Base-by-base conservation (phyloP, 768 basidiomycete species). In the Trametes coccinea region DNA sequence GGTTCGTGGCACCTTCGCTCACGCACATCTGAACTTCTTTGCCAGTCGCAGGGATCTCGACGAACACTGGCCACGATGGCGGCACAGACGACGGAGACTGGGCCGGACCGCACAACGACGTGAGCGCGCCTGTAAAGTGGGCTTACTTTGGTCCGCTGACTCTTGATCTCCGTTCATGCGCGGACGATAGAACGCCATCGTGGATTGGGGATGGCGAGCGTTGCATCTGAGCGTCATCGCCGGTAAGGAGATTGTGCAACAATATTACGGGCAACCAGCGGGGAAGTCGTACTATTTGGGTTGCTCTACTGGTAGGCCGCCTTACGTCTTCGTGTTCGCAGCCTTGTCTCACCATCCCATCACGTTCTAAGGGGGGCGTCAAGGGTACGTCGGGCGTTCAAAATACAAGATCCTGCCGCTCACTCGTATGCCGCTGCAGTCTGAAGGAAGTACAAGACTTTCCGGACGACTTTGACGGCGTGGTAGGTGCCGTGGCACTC, bases 401-500 rank as follows among this genome's bases (percentile, higher is more conserved):
- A 30, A 5, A 14, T 16, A 13, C 11, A 14, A 30, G 33, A 31
- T 45, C 4, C 27, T n/a, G 52, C 39, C 17, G 45, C 22, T 45
- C 34, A n/a, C 29, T 41, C 10, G 44, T n/a, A 30, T n/a, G 29
- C 13, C 17, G 22, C 3, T 37, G 2, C 59, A 70, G 69, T 16
- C 43, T 70, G 30, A 68, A 68, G 45, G 67, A 67, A 33, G 63
- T 68, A 16, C 69, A 70, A 46, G 50, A 54, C n/a, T 75, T 70
- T 43, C 74, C 74, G 0, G 72, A 72, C 2, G 74, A 75, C 50
- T 75, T 75, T 56, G 72, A 74, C 51, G 74, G 72, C 31, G 63
- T 72, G 34, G 72, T 74, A 39, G 40, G 67, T 60, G 14, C 31
- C n/a, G 47, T 54, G 22, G 27, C 37, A n/a, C 6, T 13, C 4